These are phyloP conservation scores for Xylaria venustula DNA, from an alignment of 495 filamentous ascomycete genomes.

Conservation along the genomic window DNA sequence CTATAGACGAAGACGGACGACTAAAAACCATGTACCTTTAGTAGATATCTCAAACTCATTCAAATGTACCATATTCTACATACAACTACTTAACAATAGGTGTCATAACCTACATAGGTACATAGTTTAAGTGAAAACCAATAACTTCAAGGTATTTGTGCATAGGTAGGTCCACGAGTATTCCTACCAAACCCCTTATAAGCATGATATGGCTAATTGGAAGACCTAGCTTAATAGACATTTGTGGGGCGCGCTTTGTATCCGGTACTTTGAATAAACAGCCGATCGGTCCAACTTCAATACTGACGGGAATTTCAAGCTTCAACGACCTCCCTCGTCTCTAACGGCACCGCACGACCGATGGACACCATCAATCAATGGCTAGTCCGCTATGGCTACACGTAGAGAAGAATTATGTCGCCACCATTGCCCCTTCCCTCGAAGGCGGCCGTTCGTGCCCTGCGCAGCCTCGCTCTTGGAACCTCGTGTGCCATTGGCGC, in stretches of 20 bases:
- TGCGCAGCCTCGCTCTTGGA: slow-evolving; percentile 51
- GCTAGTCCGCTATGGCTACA: slow-evolving; percentile 17
- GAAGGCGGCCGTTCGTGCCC: slow-evolving; percentile 51
- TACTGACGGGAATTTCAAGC: background rate
- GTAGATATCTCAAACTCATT: slow-evolving; percentile 13
- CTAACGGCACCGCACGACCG: background rate
- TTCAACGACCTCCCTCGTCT: background rate
- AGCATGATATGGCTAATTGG: no score
- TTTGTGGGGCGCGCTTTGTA: no score
- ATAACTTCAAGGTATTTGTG: no score
- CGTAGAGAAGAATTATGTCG: slow-evolving; percentile 32
- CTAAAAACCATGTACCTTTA: slow-evolving; percentile 16
- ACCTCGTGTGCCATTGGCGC: slow-evolving; percentile 53
- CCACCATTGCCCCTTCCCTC: slow-evolving; percentile 50
- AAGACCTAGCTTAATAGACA: no score
- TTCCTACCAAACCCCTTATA: no score
- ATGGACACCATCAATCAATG: background rate
- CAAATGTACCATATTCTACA: slow-evolving; percentile 9
- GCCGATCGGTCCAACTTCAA: no score
- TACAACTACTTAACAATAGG: no score
- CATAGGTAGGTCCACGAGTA: no score
- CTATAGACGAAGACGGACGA: slow-evolving; percentile 11
- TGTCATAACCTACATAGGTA: no score
- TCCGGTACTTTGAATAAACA: no score
- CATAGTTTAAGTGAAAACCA: no score